Conservation (phyloP, 2,329 filamentous ascomycete genomes). For the Pseudogymnoascus verrucosus region DNA sequence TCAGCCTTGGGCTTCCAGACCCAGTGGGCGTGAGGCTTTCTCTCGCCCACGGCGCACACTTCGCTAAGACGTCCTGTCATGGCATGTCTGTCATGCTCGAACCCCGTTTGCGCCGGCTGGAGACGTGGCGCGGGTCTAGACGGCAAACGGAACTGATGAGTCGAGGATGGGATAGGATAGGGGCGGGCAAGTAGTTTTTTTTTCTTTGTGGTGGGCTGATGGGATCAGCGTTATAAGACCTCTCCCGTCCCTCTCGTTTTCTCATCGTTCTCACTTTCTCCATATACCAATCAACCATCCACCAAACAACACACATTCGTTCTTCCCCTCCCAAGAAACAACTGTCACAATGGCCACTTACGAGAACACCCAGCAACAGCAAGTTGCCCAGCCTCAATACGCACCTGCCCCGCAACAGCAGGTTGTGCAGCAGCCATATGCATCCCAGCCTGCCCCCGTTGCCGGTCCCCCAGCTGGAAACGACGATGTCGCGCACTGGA, state of each 20-base stretch:
- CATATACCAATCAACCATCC: not conserved
- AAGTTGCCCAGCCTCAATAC: not conserved
- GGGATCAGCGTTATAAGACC: not conserved
- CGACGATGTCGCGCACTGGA: constrained; percentile 12
- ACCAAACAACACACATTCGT: not conserved
- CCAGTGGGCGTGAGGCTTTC: constrained; percentile 3
- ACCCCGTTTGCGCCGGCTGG: not conserved
- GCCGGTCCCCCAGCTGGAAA: not conserved
- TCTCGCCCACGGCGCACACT: not conserved
- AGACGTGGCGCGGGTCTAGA: not conserved
- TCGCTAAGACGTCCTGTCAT: not conserved
- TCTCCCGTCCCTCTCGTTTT: not conserved
- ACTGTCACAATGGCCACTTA: not conserved
- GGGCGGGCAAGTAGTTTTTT: not conserved
- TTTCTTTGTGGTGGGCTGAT: not conserved
- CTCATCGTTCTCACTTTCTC: not conserved
- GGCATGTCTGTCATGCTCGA: not conserved
- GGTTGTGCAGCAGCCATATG: constrained; percentile 1
- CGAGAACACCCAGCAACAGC: not conserved
- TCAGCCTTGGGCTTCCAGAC: not conserved
- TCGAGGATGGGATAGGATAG: not conserved
- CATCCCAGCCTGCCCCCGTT: not conserved
- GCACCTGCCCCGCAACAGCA: not conserved
- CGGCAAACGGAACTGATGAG: not conserved
- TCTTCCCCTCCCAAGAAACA: not conserved